Evolutionary conservation across 768 basidiomycete species (phyloP).

Genomic region (Lanmaoa pseudosensibilis): DNA sequence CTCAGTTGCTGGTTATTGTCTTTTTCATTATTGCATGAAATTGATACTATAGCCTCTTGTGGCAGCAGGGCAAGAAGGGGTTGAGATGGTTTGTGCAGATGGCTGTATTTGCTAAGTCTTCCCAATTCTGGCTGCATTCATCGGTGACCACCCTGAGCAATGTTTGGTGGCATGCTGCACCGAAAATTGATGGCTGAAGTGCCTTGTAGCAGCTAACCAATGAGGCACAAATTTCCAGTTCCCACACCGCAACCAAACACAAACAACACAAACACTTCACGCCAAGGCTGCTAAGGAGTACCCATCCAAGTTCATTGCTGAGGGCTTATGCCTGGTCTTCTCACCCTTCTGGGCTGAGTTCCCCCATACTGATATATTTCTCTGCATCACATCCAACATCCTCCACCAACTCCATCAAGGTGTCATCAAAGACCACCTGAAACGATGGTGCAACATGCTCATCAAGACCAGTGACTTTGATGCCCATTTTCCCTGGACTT

Average conservation of each 20-base stretch:
- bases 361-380: background rate
- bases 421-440: constrained; percentile 1
- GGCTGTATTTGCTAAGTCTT: background rate
- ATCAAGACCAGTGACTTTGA: background rate
- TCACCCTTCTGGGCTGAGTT: constrained; percentile 3
- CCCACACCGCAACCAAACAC: background rate
- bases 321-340: background rate
- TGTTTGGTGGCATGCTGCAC: background rate
- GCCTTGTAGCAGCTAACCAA: background rate
- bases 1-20: background rate
- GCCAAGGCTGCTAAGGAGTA: background rate
- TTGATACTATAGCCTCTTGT: background rate
- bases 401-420: constrained; percentile 5
- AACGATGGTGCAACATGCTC: background rate
- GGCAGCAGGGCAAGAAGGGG: background rate
- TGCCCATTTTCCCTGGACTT: background rate
- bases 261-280: background rate
- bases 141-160: background rate
- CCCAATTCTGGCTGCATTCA: background rate
- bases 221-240: background rate
- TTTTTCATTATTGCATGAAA: constrained; percentile 12
- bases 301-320: too few relatives aligned
- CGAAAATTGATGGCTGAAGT: constrained; percentile 1
- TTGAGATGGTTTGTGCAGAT: constrained; percentile 6
- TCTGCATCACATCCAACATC: background rate